A percentile compares a stretch with the other conserved stretches of the same genome.
Conservation (phyloP, 352 stramenopile genomes). For the Pseudoperonospora humuli region DNA sequence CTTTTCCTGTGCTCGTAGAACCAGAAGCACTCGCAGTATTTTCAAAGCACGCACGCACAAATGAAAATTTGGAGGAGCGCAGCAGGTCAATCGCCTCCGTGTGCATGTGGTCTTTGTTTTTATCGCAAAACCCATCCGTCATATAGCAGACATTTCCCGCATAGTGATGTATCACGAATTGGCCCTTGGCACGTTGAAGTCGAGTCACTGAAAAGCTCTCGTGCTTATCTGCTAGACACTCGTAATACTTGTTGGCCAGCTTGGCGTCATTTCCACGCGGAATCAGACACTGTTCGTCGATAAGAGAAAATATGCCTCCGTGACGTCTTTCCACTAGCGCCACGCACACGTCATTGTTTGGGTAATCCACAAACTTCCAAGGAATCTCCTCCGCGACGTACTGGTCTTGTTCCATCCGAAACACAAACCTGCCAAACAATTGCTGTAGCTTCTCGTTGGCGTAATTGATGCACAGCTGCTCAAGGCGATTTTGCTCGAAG, state of each 20-base stretch:
- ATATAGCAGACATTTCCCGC: slow-evolving; percentile 79
- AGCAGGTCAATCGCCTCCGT: slow-evolving; percentile 69
- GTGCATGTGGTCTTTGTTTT: slow-evolving; percentile 88
- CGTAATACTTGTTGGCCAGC: slow-evolving; percentile 79
- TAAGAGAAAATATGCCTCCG: slow-evolving; percentile 70
- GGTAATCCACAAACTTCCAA: slow-evolving; percentile 86
- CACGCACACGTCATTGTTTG: slow-evolving; percentile 81
- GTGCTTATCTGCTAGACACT: slow-evolving; percentile 43
- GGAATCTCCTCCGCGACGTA: slow-evolving; percentile 81
- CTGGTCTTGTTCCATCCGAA: slow-evolving; percentile 81
- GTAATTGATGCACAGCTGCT: slow-evolving; percentile 87
- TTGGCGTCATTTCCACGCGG: slow-evolving; percentile 77
- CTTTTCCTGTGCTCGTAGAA: slow-evolving; percentile 17
- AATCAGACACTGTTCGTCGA: slow-evolving; percentile 85
- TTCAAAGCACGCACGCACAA: slow-evolving; percentile 70
- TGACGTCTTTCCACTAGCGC: slow-evolving; percentile 64
- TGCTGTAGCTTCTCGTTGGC: slow-evolving; percentile 86
- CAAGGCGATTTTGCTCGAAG: slow-evolving; percentile 88
- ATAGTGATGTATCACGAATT: slow-evolving; percentile 86
- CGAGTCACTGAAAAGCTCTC: slow-evolving; percentile 63
- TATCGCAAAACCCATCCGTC: slow-evolving; percentile 76
- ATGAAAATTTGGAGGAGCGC: slow-evolving; percentile 48
- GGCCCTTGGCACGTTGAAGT: slow-evolving; percentile 65
- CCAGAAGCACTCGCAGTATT: slow-evolving; percentile 17
- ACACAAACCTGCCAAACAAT: slow-evolving; percentile 73